phyloP scores from a whole-genome alignment of 257 asterid genomes.

The Henckelia pumila region DNA sequence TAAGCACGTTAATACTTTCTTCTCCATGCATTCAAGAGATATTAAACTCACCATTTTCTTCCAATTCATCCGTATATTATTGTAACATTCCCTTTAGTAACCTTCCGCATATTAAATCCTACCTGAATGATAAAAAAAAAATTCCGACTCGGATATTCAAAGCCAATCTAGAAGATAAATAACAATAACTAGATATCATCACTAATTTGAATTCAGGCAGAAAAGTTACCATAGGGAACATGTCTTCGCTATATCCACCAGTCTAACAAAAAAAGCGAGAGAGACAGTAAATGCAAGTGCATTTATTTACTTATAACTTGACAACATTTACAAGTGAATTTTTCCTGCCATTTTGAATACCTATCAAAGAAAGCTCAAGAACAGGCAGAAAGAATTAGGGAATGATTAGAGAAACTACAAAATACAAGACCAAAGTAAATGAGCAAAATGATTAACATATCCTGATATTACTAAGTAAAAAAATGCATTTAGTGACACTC shows the following conservation, averaged over 20 bases:
- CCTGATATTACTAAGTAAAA: slow-evolving; percentile 1
- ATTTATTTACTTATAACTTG: slow-evolving; percentile 66
- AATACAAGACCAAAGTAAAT: neutral
- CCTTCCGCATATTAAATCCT: slow-evolving; percentile 95
- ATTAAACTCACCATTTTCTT: slow-evolving; percentile 49
- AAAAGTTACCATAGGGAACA: slow-evolving; percentile 91
- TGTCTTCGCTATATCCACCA: slow-evolving; percentile 98
- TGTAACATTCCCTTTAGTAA: slow-evolving; percentile 95
- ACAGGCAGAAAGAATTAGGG: slow-evolving; percentile 55
- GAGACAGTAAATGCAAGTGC: neutral
- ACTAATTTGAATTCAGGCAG: slow-evolving; percentile 8
- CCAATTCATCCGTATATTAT: slow-evolving; percentile 55
- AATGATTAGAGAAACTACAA: neutral
- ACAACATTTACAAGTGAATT: slow-evolving; percentile 95
- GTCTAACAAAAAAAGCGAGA: slow-evolving; percentile 40
- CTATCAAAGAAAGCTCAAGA: slow-evolving; percentile 95
- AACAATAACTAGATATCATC: slow-evolving; percentile 15
- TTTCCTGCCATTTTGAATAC: slow-evolving; percentile 98
- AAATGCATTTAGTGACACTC: too few species aligned
- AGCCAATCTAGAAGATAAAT: slow-evolving; percentile 11
- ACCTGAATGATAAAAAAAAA: slow-evolving; percentile 52
- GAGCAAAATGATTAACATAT: neutral
- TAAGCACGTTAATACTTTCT: slow-evolving; percentile 4
- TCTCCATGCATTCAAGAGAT: slow-evolving; percentile 6
- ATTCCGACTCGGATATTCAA: slow-evolving; percentile 10